These are phyloP conservation scores for Aspergillus luchuensis DNA, from an alignment of 2,329 filamentous ascomycete species.

Conservation along the genomic window DNA sequence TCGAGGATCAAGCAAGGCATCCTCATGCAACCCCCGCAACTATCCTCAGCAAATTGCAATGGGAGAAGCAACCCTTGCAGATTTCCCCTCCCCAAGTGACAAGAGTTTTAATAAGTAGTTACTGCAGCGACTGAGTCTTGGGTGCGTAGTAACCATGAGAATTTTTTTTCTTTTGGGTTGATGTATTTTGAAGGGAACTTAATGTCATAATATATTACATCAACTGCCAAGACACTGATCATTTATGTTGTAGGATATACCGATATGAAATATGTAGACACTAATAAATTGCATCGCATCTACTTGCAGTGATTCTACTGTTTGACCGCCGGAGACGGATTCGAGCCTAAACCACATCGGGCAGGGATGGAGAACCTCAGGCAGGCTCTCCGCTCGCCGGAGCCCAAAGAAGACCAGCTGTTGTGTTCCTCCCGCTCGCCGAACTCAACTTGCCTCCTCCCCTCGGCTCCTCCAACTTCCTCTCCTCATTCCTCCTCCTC, in stretches of 20 bases:
- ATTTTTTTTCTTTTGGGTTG: background rate
- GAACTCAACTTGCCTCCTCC: background rate
- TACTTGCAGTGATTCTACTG: no score
- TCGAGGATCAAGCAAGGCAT: background rate
- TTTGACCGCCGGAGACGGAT: background rate
- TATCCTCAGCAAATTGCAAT: background rate
- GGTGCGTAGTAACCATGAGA: background rate
- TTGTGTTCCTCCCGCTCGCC: conserved; percentile 20
- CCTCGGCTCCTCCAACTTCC: background rate
- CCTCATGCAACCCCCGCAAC: background rate
- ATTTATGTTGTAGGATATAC: no score
- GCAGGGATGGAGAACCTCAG: conserved; percentile 4
- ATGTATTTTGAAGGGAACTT: no score
- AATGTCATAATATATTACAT: no score
- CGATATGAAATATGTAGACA: no score
- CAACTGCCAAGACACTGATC: no score
- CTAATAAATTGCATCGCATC: no score
- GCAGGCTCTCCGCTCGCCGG: conserved; percentile 16
- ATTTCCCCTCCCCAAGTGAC: background rate
- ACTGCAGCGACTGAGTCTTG: background rate
- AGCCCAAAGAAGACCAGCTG: conserved; percentile 21
- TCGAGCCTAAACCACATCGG: conserved; percentile 16
- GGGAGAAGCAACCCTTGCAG: background rate
- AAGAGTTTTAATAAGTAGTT: background rate
- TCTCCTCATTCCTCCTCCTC: background rate